Conservation (phyloP, 192 early-diverging fungal genomes). For the Oehlia diaphana region DNA sequence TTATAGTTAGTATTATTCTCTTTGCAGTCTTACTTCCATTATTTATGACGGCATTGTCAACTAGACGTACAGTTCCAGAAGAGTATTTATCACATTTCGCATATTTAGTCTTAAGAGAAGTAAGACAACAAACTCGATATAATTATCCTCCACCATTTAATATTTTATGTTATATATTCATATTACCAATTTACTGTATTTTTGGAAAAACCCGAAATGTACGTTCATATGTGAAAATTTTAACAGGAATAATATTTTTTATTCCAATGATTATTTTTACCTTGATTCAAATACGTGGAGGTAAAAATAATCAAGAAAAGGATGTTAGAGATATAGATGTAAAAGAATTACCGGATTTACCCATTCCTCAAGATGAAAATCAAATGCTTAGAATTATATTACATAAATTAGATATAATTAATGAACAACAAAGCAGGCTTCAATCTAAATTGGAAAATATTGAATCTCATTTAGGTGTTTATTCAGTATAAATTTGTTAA, state of each 20-base stretch:
- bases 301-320: neutral
- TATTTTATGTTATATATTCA: neutral
- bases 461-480: neutral
- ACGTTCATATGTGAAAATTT: neutral
- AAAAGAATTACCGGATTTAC: neutral
- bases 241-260: neutral
- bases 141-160: neutral
- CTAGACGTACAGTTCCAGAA: neutral
- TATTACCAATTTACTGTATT: neutral
- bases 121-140: neutral
- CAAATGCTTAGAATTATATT: neutral
- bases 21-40: neutral
- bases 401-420: neutral
- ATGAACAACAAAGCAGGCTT: neutral
- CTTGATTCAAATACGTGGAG: neutral
- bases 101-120: neutral
- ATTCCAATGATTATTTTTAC: neutral
- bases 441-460: neutral
- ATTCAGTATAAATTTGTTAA: too few species aligned
- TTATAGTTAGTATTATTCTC: neutral
- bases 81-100: neutral
- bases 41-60: neutral
- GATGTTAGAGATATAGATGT: neutral
- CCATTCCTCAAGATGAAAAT: neutral
- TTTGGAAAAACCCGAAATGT: neutral